A percentile compares a stretch with the other conserved stretches of the same genome.
These are phyloP conservation scores for Phaeosphaeriaceae sp. DNA, from an alignment of 2,329 filamentous ascomycete species.

Conservation along the genomic window DNA sequence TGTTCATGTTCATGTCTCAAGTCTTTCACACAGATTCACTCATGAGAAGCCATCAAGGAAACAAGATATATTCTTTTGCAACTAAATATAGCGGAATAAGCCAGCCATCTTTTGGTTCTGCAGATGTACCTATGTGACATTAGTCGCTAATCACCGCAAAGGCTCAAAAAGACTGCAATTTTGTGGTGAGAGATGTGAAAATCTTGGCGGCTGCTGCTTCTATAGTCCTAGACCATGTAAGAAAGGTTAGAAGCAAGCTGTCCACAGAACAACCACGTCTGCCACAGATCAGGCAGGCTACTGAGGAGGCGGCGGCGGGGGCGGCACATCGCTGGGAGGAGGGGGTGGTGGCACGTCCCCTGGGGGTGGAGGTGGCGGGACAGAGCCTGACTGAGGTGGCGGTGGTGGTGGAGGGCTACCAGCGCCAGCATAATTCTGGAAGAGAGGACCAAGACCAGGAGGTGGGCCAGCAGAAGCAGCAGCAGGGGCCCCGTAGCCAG, in stretches of 20 bases:
- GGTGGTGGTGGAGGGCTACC: conserved; percentile 67
- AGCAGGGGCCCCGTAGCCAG: conserved; percentile 49
- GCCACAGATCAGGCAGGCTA: conserved; percentile 13
- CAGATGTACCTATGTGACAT: conserved; percentile 1
- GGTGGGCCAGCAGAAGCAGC: conserved; percentile 54
- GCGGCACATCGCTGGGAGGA: conserved; percentile 65
- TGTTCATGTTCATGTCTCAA: too few relatives aligned
- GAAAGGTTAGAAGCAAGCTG: background rate
- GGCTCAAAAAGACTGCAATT: background rate
- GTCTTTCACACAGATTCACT: background rate
- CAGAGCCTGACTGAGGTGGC: conserved; percentile 64
- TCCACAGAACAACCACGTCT: background rate
- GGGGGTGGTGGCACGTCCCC: conserved; percentile 61
- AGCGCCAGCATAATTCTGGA: conserved; percentile 68
- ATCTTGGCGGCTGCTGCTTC: background rate
- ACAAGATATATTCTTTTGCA: background rate
- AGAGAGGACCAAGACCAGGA: conserved; percentile 68
- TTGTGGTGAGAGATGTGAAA: background rate
- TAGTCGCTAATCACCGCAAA: background rate
- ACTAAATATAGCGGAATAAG: background rate
- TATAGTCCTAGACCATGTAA: background rate
- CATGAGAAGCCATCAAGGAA: background rate
- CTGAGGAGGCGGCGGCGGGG: conserved; percentile 55
- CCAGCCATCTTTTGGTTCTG: background rate
- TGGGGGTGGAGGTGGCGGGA: conserved; percentile 68